Percentiles rank a stretch among this genome's conserved stretches.
These are phyloP conservation scores for Dictyostelium capitatum DNA, from an alignment of 78 protist species.

Conservation along the genomic window DNA sequence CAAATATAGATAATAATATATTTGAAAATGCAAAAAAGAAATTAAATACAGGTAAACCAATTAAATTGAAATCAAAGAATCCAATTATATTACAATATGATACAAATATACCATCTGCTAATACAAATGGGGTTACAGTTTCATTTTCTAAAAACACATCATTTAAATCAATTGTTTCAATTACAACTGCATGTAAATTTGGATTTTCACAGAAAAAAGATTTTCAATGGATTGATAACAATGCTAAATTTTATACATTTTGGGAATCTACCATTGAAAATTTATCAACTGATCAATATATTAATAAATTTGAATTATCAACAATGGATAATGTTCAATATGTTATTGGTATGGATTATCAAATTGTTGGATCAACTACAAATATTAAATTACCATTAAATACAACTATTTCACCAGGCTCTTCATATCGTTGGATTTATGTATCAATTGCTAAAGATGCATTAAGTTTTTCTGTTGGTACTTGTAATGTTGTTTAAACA, in stretches of 20 bases:
- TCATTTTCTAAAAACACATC: neutral
- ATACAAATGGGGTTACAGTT: no score
- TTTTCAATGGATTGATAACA: constrained; percentile 55
- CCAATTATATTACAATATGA: neutral
- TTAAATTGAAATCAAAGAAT: neutral
- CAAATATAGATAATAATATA: neutral
- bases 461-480: constrained; percentile 15
- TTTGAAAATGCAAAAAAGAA: neutral
- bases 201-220: constrained; percentile 38
- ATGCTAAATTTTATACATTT: constrained; percentile 6
- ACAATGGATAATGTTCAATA: constrained; percentile 29
- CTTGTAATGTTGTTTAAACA: neutral
- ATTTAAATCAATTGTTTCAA: neutral
- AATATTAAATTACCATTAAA: constrained; percentile 5
- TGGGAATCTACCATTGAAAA: constrained; percentile 20
- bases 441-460: neutral
- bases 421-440: constrained; percentile 55
- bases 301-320: constrained; percentile 21
- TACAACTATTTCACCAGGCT: neutral
- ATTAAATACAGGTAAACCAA: neutral
- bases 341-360: constrained; percentile 26
- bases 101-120: no score
- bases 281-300: neutral
- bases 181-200: constrained; percentile 9
- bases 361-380: neutral